Evolutionary conservation across 345 rosid genomes (phyloP).

Genomic region (Salix koriyanagi): DNA sequence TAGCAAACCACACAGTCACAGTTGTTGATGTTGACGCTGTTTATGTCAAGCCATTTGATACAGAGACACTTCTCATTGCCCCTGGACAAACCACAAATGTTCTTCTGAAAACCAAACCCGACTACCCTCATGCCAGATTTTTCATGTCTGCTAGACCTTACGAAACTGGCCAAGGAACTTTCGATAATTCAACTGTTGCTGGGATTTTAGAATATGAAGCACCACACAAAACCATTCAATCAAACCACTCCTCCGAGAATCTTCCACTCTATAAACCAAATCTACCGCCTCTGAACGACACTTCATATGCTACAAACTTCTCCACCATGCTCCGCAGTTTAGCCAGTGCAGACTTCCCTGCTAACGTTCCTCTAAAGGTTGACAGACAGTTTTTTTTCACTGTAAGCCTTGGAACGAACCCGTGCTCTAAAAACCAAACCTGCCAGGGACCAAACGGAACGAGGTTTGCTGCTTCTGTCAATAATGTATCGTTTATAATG

Average conservation of each 20-base stretch:
- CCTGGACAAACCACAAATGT: slow-evolving; percentile 16
- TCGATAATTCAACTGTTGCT: slow-evolving; percentile 9
- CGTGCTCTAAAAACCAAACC: slow-evolving; percentile 1
- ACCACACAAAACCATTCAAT: not conserved
- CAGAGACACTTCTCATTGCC: not conserved
- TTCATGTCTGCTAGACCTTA: slow-evolving; percentile 17
- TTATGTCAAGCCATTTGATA: slow-evolving; percentile 14
- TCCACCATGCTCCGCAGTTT: slow-evolving; percentile 4
- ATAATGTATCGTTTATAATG: slow-evolving; percentile 13
- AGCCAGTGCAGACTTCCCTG: slow-evolving; percentile 8
- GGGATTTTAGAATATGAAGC: slow-evolving; percentile 6
- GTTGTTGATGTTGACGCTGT: slow-evolving; percentile 12
- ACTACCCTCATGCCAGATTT: not conserved
- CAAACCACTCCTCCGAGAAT: not conserved
- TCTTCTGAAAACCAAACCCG: slow-evolving; percentile 8
- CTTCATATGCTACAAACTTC: slow-evolving; percentile 5
- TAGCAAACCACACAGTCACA: slow-evolving; percentile 7
- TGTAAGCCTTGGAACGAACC: slow-evolving; percentile 11
- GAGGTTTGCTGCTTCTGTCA: slow-evolving; percentile 13
- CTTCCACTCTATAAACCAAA: slow-evolving; percentile 8
- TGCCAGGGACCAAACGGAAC: slow-evolving; percentile 16
- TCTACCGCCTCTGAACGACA: slow-evolving; percentile 7
- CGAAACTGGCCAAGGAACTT: slow-evolving; percentile 12
- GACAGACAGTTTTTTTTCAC: slow-evolving; percentile 10
- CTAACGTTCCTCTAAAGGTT: slow-evolving; percentile 9